Evolutionary conservation across 139 green algal genomes (phyloP).

Genomic region (Micractinium conductrix): DNA sequence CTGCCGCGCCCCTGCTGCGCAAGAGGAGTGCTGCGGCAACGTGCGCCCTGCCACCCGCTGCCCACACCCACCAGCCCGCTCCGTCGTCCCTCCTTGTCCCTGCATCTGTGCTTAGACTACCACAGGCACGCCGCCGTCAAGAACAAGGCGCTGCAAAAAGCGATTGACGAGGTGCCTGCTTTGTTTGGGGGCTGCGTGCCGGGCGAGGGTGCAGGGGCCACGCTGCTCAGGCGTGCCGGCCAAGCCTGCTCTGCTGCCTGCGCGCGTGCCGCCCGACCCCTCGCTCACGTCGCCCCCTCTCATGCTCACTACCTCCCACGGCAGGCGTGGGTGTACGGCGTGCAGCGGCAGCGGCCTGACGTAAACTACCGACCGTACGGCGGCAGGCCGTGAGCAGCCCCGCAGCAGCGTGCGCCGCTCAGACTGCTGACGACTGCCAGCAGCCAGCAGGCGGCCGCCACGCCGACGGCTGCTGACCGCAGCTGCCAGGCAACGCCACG

Average conservation of each 20-base stretch:
- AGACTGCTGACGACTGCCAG: no score
- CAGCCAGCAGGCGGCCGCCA: no score
- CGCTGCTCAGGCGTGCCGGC: no score
- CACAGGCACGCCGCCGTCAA: constrained; percentile 5
- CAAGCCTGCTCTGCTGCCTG: neutral
- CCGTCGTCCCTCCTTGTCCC: neutral
- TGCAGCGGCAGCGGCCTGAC: constrained; percentile 27
- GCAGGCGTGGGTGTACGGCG: constrained; percentile 22
- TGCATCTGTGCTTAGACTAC: constrained; percentile 26
- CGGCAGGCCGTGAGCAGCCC: neutral
- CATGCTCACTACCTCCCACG: no score
- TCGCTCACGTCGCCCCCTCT: neutral
- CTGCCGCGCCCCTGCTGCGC: neutral
- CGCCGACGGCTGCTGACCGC: neutral
- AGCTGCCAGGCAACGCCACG: neutral
- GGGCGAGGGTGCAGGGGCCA: neutral
- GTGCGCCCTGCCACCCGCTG: neutral
- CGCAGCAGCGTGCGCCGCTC: neutral
- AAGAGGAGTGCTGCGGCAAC: neutral
- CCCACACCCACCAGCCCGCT: no score
- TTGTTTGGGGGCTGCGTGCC: neutral
- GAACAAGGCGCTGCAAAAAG: constrained; percentile 39
- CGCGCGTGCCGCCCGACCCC: neutral
- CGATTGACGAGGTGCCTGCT: constrained; percentile 36
- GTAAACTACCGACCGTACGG: neutral